These are phyloP conservation scores for Helicostylum pulchrum DNA, from an alignment of 192 early-diverging fungal species.

Conservation along the genomic window DNA sequence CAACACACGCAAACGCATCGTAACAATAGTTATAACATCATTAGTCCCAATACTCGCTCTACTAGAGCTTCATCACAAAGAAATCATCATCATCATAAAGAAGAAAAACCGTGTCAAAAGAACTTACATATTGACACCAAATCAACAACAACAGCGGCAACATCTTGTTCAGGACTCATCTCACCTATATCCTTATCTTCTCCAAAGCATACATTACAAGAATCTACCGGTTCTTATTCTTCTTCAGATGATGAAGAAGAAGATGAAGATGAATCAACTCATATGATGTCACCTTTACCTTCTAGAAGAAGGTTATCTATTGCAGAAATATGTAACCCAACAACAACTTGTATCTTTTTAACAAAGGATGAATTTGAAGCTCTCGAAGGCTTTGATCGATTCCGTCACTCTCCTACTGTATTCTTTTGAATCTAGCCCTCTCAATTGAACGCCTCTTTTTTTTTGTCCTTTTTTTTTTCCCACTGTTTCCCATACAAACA, in stretches of 20 bases:
- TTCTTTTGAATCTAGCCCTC: background rate
- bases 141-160: background rate
- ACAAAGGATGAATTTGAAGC: constrained; percentile 40
- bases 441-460: no score
- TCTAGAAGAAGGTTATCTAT: constrained; percentile 23
- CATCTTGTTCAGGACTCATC: background rate
- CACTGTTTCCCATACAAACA: no score
- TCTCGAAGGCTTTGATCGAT: constrained; percentile 26
- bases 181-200: constrained; percentile 10
- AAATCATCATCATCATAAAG: no score
- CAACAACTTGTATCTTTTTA: constrained; percentile 5
- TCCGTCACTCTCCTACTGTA: constrained; percentile 23
- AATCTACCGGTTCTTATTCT: background rate
- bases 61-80: background rate
- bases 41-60: constrained; percentile 21
- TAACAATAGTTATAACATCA: background rate
- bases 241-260: constrained; percentile 17
- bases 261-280: background rate
- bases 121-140: background rate
- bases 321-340: constrained; percentile 32
- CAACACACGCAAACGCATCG: constrained; percentile 75
- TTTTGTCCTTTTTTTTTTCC: no score
- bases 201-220: background rate
- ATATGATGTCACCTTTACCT: background rate
- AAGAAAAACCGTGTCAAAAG: no score